phyloP scores from a whole-genome alignment of 2,329 filamentous ascomycete genomes.

The Cercospora sesami region DNA sequence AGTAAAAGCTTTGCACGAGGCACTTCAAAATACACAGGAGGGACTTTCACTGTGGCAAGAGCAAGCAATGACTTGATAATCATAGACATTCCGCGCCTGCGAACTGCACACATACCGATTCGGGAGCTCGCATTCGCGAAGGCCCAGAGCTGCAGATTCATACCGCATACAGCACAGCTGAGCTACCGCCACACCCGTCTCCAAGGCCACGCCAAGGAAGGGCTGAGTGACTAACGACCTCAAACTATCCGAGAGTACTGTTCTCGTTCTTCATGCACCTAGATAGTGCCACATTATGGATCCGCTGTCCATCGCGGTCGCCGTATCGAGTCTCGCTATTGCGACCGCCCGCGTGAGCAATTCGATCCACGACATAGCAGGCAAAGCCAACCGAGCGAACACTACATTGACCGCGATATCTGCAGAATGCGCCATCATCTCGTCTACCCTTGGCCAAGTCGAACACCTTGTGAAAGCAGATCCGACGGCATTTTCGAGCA shows the following conservation, averaged over 20 bases:
- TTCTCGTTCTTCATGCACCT: neutral
- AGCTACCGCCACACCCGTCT: neutral
- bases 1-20: neutral
- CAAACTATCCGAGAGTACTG: neutral
- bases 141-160: neutral
- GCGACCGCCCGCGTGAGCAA: neutral
- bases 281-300: neutral
- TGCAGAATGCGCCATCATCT: neutral
- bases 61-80: neutral
- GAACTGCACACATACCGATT: neutral
- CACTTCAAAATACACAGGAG: neutral
- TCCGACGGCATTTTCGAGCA: neutral
- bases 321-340: neutral
- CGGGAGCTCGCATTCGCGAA: neutral
- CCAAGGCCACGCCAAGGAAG: neutral
- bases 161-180: neutral
- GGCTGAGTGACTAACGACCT: neutral
- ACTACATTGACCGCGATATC: neutral
- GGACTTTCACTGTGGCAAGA: neutral
- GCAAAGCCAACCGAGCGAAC: neutral
- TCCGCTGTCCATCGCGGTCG: neutral
- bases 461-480: neutral
- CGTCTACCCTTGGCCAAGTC: neutral
- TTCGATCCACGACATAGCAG: neutral
- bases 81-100: neutral